Base-by-base conservation (phyloP, 2,329 filamentous ascomycete genomes). In the Thermochaetoides dissita region DNA sequence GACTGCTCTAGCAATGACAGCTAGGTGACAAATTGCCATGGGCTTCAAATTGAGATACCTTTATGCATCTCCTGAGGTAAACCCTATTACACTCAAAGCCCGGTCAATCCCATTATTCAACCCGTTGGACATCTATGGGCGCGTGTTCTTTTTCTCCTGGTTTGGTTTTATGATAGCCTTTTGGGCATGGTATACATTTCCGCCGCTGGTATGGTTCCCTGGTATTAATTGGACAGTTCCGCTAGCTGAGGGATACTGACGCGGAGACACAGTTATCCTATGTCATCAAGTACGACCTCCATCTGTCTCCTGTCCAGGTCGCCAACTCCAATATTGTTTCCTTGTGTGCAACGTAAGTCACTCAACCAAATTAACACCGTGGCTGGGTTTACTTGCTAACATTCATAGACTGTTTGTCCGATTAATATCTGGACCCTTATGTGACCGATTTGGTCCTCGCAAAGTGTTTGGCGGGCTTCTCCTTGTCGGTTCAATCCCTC, bases 141-240 rank as follows among this genome's bases (percentile, higher is more conserved):
- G 86, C 6, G 86, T 91, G 0, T 94, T 93, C 62, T 86, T 88
- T 67, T 94, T 94, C 64, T 83, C 82, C 1, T 91, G 84, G 78
- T 71, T 87, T 38, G 84, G 84, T 2, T 91, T 91, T 61, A 79
- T 91, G 72, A 74, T 89, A 41, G 81, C 84, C 7, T 94, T 94
- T 63, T 84, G 85, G 72, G 87, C 84, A 8, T 94, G 83, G 83
- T 94, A 93, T 66, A 83, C 87, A 2, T 94, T 94, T 61, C 84
- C 87, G 49, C 87, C 87, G 51, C 66, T 91, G 57, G 79, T 85
- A 69, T 63, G 72, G 60, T 28, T 34, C 7, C 2, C 30, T 24
- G 17, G 5, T 24, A 24, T 24, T 24, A 24, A 24, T 24, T 24
- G 17, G 5, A 24, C 17, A 24, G 5, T 24, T 5, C 17, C 17